A percentile compares a stretch with the other conserved stretches of the same genome.
phyloP scores from a whole-genome alignment of 2,329 filamentous ascomycete genomes.

The Fusarium transvaalense region DNA sequence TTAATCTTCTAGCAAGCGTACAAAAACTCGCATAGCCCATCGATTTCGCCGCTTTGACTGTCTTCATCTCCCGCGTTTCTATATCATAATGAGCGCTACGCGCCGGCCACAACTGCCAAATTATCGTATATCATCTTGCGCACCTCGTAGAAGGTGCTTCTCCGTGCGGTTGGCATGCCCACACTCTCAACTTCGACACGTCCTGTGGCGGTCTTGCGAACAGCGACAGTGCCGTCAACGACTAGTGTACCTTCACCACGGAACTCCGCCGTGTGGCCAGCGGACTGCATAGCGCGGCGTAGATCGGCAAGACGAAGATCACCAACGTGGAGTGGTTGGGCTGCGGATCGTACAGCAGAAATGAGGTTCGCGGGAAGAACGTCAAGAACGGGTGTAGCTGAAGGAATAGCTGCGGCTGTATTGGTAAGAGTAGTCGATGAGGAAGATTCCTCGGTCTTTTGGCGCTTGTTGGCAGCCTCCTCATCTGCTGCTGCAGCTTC shows the following conservation, averaged over 20 bases:
- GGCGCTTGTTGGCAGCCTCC: slow-evolving; percentile 62
- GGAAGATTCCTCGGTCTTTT: slow-evolving; percentile 58
- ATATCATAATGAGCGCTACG: slow-evolving; percentile 52
- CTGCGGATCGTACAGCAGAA: slow-evolving; percentile 79
- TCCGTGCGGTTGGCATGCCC: slow-evolving; percentile 58
- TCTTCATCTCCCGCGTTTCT: background rate
- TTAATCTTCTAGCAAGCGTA: slow-evolving; percentile 14
- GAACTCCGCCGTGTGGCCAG: slow-evolving; percentile 91
- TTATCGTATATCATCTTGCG: slow-evolving; percentile 94
- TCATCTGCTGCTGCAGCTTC: slow-evolving; percentile 56
- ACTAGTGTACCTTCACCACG: slow-evolving; percentile 91
- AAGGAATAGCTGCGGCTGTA: slow-evolving; percentile 35
- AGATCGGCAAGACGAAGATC: slow-evolving; percentile 91
- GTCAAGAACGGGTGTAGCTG: slow-evolving; percentile 64
- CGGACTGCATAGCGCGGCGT: slow-evolving; percentile 82
- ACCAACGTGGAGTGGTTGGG: slow-evolving; percentile 93
- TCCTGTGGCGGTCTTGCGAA: slow-evolving; percentile 88
- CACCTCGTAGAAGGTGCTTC: slow-evolving; percentile 85
- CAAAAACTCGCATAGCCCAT: slow-evolving; percentile 33
- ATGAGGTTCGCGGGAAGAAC: slow-evolving; percentile 70
- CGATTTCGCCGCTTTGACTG: slow-evolving; percentile 15
- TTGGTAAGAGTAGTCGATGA: slow-evolving; percentile 47
- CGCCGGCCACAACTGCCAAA: slow-evolving; percentile 87
- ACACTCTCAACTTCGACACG: slow-evolving; percentile 89
- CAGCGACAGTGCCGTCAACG: slow-evolving; percentile 88